Evolutionary conservation across 768 basidiomycete species (phyloP).

Genomic region (Termitomyces sp.): DNA sequence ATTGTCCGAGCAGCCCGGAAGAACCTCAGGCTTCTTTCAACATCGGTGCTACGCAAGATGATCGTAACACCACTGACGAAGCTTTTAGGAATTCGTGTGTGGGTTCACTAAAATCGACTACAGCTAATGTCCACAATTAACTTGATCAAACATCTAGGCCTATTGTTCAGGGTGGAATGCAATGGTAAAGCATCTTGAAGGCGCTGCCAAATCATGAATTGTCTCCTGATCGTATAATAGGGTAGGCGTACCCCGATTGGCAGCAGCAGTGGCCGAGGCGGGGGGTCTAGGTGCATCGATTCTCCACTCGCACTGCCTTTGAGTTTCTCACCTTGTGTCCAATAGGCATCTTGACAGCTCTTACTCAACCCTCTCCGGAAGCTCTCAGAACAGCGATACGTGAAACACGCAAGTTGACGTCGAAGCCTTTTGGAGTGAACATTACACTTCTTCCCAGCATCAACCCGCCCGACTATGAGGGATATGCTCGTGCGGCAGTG

Average conservation of each 20-base stretch:
- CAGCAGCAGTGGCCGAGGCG: slow-evolving; percentile 75
- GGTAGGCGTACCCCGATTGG: slow-evolving; percentile 76
- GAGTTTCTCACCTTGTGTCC: background rate
- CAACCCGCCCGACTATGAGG: slow-evolving; percentile 86
- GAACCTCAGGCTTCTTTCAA: background rate
- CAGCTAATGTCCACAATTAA: background rate
- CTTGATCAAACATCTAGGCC: slow-evolving; percentile 39
- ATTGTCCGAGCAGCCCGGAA: background rate
- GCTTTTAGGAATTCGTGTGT: slow-evolving; percentile 4
- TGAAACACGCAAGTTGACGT: slow-evolving; percentile 65
- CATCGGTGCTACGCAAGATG: slow-evolving; percentile 20
- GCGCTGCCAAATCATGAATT: background rate
- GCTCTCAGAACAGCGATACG: slow-evolving; percentile 76
- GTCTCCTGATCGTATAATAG: slow-evolving; percentile 28
- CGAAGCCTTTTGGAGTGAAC: slow-evolving; percentile 81
- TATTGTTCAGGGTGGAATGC: slow-evolving; percentile 86
- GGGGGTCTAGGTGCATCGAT: slow-evolving; percentile 65
- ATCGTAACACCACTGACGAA: slow-evolving; percentile 51
- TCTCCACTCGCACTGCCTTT: background rate
- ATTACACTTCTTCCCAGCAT: slow-evolving; percentile 86
- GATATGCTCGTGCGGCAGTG: slow-evolving; percentile 74
- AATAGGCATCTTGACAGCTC: slow-evolving; percentile 75
- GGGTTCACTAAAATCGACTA: background rate
- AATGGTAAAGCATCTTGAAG: slow-evolving; percentile 50
- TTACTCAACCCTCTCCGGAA: slow-evolving; percentile 83